phyloP scores from a whole-genome alignment of 1,284 basidiomycete genomes.

The Puccinia horiana region DNA sequence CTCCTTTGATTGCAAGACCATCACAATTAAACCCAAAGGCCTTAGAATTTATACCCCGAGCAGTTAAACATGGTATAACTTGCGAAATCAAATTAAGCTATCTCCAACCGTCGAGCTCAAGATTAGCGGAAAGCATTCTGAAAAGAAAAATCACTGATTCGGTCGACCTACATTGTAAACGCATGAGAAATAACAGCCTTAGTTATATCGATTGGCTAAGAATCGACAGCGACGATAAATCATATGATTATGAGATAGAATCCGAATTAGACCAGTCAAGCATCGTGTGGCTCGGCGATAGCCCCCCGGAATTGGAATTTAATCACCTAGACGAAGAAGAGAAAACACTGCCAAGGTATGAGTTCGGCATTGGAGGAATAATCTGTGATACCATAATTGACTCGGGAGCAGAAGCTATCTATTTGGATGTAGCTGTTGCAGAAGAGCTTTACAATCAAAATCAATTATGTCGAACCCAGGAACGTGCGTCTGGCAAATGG shows the following conservation, averaged over 20 bases:
- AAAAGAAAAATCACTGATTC: not conserved
- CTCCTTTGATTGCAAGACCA: too few relatives aligned
- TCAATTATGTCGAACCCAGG: not conserved
- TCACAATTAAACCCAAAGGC: not conserved
- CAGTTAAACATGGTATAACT: not conserved
- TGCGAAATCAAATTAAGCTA: not conserved
- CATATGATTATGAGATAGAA: not conserved
- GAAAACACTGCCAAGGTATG: not conserved
- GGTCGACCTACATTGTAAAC: not conserved
- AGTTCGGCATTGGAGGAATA: not conserved
- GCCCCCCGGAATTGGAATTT: not conserved
- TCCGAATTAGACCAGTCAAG: not conserved
- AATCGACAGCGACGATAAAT: not conserved
- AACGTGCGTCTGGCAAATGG: not conserved
- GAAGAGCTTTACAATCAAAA: not conserved
- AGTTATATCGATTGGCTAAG: not conserved
- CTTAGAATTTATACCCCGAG: not conserved
- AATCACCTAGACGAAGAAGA: not conserved
- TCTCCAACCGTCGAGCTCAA: not conserved
- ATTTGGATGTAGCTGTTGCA: not conserved
- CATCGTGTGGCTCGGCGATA: not conserved
- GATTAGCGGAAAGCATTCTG: not conserved
- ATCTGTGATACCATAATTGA: constrained; percentile 5
- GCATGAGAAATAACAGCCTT: too few relatives aligned
- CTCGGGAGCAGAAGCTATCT: not conserved